Conservation (phyloP, 495 filamentous ascomycete genomes). For the Neurospora sp. region DNA sequence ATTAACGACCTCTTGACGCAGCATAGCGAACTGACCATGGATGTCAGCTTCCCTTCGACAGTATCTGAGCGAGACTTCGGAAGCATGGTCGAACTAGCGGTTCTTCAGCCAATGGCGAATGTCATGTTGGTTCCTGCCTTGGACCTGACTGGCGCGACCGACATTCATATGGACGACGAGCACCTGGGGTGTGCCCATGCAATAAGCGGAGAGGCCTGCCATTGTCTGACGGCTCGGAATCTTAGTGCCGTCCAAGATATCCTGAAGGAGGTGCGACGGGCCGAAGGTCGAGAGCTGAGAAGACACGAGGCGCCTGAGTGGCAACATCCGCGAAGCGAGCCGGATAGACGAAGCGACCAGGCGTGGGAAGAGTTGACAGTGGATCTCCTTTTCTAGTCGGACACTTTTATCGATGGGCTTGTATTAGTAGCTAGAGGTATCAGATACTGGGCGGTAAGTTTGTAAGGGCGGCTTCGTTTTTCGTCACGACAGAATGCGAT, state of each 20-base stretch:
- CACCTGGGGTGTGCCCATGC: background rate
- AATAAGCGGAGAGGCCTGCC: background rate
- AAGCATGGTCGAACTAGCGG: background rate
- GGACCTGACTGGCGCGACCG: background rate
- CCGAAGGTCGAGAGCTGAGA: background rate
- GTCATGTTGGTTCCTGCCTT: background rate
- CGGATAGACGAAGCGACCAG: background rate
- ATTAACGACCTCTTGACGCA: background rate
- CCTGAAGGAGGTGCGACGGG: background rate
- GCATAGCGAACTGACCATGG: background rate
- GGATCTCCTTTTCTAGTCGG: background rate
- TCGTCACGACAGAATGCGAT: background rate
- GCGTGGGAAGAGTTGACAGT: background rate
- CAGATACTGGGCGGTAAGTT: background rate
- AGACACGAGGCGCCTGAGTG: background rate
- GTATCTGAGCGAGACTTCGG: background rate
- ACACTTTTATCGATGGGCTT: background rate
- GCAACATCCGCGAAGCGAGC: background rate
- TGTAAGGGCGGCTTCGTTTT: background rate
- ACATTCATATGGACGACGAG: background rate
- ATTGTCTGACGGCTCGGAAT: background rate
- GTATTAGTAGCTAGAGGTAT: background rate
- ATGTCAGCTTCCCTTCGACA: background rate
- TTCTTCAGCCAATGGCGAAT: background rate
- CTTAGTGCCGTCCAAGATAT: background rate